Conservation (phyloP, 495 filamentous ascomycete species). For the Xylaria intraflava region DNA sequence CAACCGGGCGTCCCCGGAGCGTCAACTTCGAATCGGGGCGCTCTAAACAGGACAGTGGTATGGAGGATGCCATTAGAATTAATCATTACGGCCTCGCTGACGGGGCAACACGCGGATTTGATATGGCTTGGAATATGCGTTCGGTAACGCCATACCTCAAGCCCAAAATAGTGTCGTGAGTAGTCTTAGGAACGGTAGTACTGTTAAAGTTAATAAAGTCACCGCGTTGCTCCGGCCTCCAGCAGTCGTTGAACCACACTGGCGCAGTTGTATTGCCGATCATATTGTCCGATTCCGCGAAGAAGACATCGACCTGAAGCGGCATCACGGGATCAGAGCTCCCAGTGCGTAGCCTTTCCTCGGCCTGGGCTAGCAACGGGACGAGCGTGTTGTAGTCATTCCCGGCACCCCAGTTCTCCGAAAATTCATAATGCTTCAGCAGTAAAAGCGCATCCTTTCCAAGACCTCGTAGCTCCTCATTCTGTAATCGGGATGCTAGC, state of each 20-base stretch:
- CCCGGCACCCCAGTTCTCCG: slow-evolving; percentile 4
- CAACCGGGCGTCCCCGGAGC: too few relatives aligned
- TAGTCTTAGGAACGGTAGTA: not conserved
- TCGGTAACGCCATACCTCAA: slow-evolving; percentile 3
- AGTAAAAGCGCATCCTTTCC: slow-evolving; percentile 1
- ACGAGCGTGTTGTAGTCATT: slow-evolving; percentile 5
- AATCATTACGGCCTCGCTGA: too few relatives aligned
- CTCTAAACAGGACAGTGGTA: too few relatives aligned
- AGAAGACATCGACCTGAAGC: slow-evolving; percentile 5
- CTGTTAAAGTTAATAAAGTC: slow-evolving; percentile 1
- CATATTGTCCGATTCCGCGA: slow-evolving; percentile 3
- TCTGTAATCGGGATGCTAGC: not conserved
- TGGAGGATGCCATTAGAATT: too few relatives aligned
- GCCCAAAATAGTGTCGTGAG: not conserved
- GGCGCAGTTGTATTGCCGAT: not conserved
- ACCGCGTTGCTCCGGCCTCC: slow-evolving; percentile 2
- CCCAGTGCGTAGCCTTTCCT: not conserved
- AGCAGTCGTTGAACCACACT: slow-evolving; percentile 1
- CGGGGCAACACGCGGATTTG: too few relatives aligned
- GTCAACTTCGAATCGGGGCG: too few relatives aligned
- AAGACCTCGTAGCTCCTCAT: not conserved
- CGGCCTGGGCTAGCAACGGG: not conserved
- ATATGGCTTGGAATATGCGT: slow-evolving; percentile 1
- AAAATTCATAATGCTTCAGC: not conserved
- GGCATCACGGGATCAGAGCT: not conserved